Percentiles rank a stretch among this genome's conserved stretches.
phyloP scores from a whole-genome alignment of 2,329 filamentous ascomycete genomes.

The Trichoderma aggressivum region DNA sequence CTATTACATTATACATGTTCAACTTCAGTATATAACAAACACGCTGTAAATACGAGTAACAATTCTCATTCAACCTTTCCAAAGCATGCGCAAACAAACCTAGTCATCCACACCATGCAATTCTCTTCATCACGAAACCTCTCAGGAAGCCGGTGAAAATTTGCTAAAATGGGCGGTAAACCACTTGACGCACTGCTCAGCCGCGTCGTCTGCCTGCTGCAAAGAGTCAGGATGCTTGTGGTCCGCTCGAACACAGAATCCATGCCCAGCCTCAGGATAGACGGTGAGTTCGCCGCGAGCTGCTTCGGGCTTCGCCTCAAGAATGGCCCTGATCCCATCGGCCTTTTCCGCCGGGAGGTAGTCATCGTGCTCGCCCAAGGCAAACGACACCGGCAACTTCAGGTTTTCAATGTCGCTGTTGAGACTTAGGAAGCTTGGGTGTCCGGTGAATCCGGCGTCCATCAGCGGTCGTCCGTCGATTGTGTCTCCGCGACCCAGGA shows the following conservation, averaged over 20 bases:
- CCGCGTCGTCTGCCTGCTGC: conserved; percentile 29
- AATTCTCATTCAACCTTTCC: neutral
- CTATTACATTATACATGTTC: neutral
- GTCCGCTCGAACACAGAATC: conserved; percentile 39
- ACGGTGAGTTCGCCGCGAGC: conserved; percentile 36
- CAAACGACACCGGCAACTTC: conserved; percentile 43
- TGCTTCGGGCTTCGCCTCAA: conserved; percentile 34
- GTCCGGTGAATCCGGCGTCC: conserved; percentile 51
- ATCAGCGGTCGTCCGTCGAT: conserved; percentile 40
- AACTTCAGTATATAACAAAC: neutral
- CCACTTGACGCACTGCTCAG: conserved; percentile 36
- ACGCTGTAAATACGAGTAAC: neutral
- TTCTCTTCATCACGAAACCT: neutral
- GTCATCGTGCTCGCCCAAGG: conserved; percentile 44
- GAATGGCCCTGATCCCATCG: conserved; percentile 32
- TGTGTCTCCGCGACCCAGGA: conserved; percentile 41
- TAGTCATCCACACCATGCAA: neutral
- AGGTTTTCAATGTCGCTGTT: conserved; percentile 47
- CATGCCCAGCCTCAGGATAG: conserved; percentile 40
- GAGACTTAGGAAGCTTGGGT: conserved; percentile 48
- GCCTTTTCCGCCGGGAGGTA: conserved; percentile 35
- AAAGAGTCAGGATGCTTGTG: conserved; percentile 25
- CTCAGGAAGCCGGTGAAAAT: neutral
- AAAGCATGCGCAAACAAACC: neutral
- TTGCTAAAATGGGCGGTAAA: conserved; percentile 28